Base-by-base conservation (phyloP, 2,329 filamentous ascomycete genomes). In the Knoxdaviesia proteae region DNA sequence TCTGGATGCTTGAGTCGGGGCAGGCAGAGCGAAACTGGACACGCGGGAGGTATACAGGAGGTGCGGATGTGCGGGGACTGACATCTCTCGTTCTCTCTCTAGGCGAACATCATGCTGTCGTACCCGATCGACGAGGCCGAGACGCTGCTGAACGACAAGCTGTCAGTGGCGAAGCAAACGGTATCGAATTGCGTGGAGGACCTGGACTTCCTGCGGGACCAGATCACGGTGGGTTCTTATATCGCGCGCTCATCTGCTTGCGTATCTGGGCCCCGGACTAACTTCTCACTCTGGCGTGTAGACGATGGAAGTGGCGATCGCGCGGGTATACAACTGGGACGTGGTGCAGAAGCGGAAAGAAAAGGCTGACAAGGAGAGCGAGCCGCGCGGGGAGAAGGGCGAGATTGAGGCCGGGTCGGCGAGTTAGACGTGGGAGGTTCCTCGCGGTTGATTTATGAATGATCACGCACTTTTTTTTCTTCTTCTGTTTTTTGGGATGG, bases 301-400 rank as follows among this genome's bases (percentile, higher is more conserved):
- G 84, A 94, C 87, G 0, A 79, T 98, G 67, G 90, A 98, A 61
- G 90, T 98, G 34, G 90, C 90, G 4, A 86, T 88, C 36, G 90
- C 90, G 29, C 72, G 90, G 49, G 87, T 98, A n/a, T 96, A 98
- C 61, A 98, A 98, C 61, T 96, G 90, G 88, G 90, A 98, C 54
- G 86, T 98, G 5, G 84, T 88, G 38, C 83, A 94, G 65, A 84
- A 92, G 62, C 71, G 90, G 51, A 94, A 94, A 66, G 86, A 94
- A 47, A 90, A 86, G 59, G 67, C 62, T 4, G 77, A 80, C 36
- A 71, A 75, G 48, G 75, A 65, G 42, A 59, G 61, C 45, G 57
- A 56, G 38, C 55, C 58, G 40, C 55, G 60, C 46, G 59, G 60
- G 40, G 54, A 53, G 38, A 62, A 63, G 47, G 61, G 59, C 34